Evolutionary conservation across 2,329 filamentous ascomycete species (phyloP).

Genomic region (Pseudogymnoascus sp.): DNA sequence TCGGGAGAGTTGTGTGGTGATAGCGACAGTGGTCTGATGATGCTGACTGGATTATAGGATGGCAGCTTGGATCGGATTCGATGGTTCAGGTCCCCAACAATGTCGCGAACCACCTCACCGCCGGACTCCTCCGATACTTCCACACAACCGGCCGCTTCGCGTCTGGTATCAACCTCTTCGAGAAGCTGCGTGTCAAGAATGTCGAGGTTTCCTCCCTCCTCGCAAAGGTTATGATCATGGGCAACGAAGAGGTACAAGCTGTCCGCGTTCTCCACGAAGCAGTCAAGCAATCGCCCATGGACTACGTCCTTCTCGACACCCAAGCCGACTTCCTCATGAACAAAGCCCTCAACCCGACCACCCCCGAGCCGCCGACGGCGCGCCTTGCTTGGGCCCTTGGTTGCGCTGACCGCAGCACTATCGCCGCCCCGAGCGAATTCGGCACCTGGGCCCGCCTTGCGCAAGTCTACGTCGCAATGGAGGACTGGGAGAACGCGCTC

Average conservation of each 20-base stretch:
- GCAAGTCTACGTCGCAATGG: constrained; percentile 87
- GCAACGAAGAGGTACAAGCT: constrained; percentile 94
- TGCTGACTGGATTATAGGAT: constrained; percentile 49
- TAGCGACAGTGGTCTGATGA: not conserved
- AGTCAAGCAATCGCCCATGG: constrained; percentile 89
- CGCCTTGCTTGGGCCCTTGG: constrained; percentile 81
- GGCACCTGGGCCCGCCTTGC: constrained; percentile 92
- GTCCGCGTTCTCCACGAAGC: constrained; percentile 82
- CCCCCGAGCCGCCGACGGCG: constrained; percentile 51
- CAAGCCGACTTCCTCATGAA: constrained; percentile 87
- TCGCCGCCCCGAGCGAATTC: constrained; percentile 94
- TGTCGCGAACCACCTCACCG: constrained; percentile 90
- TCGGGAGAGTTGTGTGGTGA: not conserved
- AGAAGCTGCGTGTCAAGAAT: constrained; percentile 86
- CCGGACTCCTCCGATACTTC: constrained; percentile 91
- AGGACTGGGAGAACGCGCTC: constrained; percentile 94
- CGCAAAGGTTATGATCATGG: constrained; percentile 85
- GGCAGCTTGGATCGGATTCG: constrained; percentile 92
- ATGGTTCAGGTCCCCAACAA: constrained; percentile 96
- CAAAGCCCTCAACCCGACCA: constrained; percentile 60
- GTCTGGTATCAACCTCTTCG: constrained; percentile 94
- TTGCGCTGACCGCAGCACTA: constrained; percentile 88
- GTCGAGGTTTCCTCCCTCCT: constrained; percentile 90
- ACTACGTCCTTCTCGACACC: constrained; percentile 91
- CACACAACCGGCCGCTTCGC: constrained; percentile 89